Conservation (phyloP, 2,329 filamentous ascomycete genomes). For the Diaporthe longicolla region DNA sequence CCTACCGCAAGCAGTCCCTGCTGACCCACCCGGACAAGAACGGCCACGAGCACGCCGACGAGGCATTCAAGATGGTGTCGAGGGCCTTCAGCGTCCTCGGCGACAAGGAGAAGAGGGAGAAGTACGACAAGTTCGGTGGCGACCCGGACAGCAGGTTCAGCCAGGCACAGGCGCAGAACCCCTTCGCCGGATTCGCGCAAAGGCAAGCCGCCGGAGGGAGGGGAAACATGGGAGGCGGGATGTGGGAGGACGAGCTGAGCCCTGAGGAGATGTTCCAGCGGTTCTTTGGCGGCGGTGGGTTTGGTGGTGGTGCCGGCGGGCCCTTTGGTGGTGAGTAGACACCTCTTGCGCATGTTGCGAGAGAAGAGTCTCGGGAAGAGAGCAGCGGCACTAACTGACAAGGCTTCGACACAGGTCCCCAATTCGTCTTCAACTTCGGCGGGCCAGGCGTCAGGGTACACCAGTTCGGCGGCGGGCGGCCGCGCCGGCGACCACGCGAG, state of each 20-base stretch:
- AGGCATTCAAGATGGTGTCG: constrained; percentile 98
- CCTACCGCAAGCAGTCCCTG: constrained; percentile 93
- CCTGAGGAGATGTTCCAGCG: constrained; percentile 97
- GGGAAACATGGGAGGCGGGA: constrained; percentile 65
- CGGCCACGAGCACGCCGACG: constrained; percentile 93
- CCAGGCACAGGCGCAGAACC: constrained; percentile 71
- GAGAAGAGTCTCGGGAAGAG: not conserved
- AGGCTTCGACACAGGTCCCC: constrained; percentile 83
- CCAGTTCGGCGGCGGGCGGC: constrained; percentile 88
- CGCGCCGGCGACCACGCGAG: constrained; percentile 81
- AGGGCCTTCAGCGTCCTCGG: constrained; percentile 93
- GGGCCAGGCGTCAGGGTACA: constrained; percentile 94
- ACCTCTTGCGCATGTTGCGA: too few relatives aligned
- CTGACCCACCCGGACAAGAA: constrained; percentile 99
- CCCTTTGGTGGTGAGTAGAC: constrained; percentile 57
- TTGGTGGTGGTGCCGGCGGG: constrained; percentile 77
- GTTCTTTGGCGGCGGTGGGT: constrained; percentile 87
- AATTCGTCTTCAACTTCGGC: constrained; percentile 96
- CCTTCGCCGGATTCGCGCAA: constrained; percentile 74
- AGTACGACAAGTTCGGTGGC: constrained; percentile 89
- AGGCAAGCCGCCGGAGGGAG: constrained; percentile 56
- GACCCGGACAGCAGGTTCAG: constrained; percentile 93
- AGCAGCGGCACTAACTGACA: constrained; percentile 25
- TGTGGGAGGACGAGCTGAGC: constrained; percentile 93
- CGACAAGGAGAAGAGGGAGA: constrained; percentile 91